Percentiles rank a stretch among this genome's conserved stretches.
phyloP scores from a whole-genome alignment of 371 early-diverging fungal species.

The Mortierella sp. region DNA sequence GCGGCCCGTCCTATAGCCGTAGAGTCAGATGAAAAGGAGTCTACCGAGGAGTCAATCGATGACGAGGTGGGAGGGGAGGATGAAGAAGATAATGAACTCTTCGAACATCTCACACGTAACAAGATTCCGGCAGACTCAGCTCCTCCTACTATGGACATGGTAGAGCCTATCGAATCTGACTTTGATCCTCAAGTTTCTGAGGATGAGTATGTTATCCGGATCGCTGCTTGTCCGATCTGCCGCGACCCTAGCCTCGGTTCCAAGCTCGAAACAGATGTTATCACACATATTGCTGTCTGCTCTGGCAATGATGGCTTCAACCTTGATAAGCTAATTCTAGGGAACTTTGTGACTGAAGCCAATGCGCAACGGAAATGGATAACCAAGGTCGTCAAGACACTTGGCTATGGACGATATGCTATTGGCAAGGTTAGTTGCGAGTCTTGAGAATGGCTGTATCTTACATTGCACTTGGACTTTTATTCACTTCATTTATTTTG shows the following conservation, averaged over 20 bases:
- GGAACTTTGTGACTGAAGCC: conserved; percentile 84
- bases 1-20: neutral
- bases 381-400: conserved; percentile 79
- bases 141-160: conserved; percentile 26
- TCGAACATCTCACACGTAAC: conserved; percentile 35
- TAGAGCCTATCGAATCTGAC: conserved; percentile 49
- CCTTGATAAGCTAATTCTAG: conserved; percentile 76
- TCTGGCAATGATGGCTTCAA: conserved; percentile 74
- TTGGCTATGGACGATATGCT: conserved; percentile 81
- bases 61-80: conserved; percentile 32
- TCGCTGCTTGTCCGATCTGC: conserved; percentile 82
- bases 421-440: conserved; percentile 67
- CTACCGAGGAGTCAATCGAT: conserved; percentile 39
- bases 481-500: neutral
- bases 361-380: conserved; percentile 87
- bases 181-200: conserved; percentile 50
- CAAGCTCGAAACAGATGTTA: conserved; percentile 78
- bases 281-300: conserved; percentile 85
- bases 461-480: neutral
- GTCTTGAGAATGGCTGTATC: neutral
- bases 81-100: conserved; percentile 55
- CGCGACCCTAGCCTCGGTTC: conserved; percentile 68
- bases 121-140: conserved; percentile 19
- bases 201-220: conserved; percentile 74
- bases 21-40: conserved; percentile 32